phyloP scores from a whole-genome alignment of 2,329 filamentous ascomycete species.

The Pseudogymnoascus verrucosus region DNA sequence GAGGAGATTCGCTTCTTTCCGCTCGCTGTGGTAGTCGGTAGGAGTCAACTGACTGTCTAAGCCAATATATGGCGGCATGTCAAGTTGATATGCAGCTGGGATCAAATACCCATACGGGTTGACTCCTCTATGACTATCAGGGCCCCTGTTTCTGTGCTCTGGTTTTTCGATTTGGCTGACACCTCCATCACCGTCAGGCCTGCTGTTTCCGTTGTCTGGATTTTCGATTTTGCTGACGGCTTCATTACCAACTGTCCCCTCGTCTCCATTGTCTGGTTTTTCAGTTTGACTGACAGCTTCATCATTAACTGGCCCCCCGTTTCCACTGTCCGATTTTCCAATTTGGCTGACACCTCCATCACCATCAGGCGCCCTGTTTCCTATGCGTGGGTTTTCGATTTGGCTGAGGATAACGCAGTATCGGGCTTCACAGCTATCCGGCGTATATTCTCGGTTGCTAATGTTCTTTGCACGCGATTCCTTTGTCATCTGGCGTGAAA shows the following conservation, averaged over 20 bases:
- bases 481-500: neutral
- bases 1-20: neutral
- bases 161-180: too few relatives aligned
- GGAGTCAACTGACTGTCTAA: neutral
- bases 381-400: too few relatives aligned
- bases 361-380: too few relatives aligned
- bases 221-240: too few relatives aligned
- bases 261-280: too few relatives aligned
- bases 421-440: neutral
- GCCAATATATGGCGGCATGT: neutral
- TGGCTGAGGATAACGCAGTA: neutral
- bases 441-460: neutral
- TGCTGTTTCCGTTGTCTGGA: too few relatives aligned
- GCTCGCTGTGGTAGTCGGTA: neutral
- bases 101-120: neutral
- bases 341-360: too few relatives aligned
- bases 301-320: too few relatives aligned
- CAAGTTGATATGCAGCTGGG: neutral
- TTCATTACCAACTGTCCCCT: too few relatives aligned
- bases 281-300: too few relatives aligned
- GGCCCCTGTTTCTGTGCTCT: neutral
- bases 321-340: too few relatives aligned
- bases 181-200: too few relatives aligned
- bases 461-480: neutral
- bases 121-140: neutral